Evolutionary conservation across 179 eudicot species (phyloP), one percentile per base, ranked within the genome.

Genomic region (Dionaea muscipula): DNA sequence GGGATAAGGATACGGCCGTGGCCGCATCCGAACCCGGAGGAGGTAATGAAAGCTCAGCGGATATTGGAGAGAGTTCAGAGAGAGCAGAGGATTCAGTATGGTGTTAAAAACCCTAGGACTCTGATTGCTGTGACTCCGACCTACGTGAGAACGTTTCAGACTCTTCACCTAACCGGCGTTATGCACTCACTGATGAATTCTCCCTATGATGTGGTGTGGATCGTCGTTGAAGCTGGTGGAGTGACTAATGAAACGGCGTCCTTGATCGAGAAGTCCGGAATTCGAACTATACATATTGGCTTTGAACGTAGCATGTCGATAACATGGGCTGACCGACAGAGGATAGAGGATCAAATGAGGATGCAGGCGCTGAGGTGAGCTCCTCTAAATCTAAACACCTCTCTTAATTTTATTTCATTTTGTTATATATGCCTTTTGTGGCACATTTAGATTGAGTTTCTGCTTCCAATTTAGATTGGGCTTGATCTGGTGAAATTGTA

Each of bases 221-320:
- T 91, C 25, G 94, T 91, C 1, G 94, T 91, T 20, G 98, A 91
- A 69, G 95, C 95, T 16, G 91, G 94, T 18, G 95, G 98, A 0
- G 18, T 53, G 4, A 86, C 75, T 2, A 84, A 82, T 47, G 95
- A 91, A 67, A 91, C 98, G 0, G 82, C 87, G 0, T 62, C 70
- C 1, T 56, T 91, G 74, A 51, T 91, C 21, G 76, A 66, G 2
- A 86, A 77, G 60, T 81, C 95, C 0, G 80, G 80, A 8, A 36
- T 84, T 33, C 57, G 33, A 68, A 66, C 54, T 51, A 62, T 81
- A 31, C 98, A 91, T 19, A 41, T 84, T 52, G 98, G 88, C 64
- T 84, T 86, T 65, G 57, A 59, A 8, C 57, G 62, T 55, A 56
- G 36, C 54, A 86, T 84, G 91, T 81, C 94, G 0, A 47, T 68